Base-by-base conservation (phyloP, 139 green algal genomes). In the Micractinium sp. region DNA sequence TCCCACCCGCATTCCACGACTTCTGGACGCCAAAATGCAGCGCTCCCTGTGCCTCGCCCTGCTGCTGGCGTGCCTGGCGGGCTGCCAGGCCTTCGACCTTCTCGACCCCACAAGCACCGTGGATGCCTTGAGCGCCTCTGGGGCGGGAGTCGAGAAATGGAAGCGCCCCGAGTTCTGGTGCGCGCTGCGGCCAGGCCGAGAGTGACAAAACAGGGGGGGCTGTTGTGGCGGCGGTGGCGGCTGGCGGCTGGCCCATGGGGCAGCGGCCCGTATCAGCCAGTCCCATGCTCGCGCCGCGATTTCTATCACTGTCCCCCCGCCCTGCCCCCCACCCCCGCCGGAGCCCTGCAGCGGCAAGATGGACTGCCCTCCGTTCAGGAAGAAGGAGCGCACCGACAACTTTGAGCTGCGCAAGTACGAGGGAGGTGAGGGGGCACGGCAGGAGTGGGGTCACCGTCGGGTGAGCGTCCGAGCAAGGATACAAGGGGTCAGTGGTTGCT, bases 131-230 rank as follows among this genome's bases (percentile, higher is more conserved):
- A 77, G 31, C 2, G 47, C 60, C 33, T 35, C 61, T 16, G 23
- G 61, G 25, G 63, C 31, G 15, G 83, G n/a, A 13, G 13, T 89
- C 20, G 82, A 87, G 63, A 82, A 35, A 31, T 91, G 88, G 88
- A 85, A 86, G 66, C 84, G 76, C 29, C 88, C 88, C n/a, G 88
- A 91, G 4, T 91, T 91, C 60, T 91, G 88, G 74, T 47, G 88
- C 71, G 88, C 88, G 74, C 74, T 47, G 74, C 7, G 47, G 5
- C 7, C 47, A 56, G 7, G 47, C 29, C 7, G 1, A 0, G 5
- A 38, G 29, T 22, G n/a, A 1, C 73, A 20, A 39, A 47, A 35
- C 39, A 35, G 25, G 39, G 27, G 61, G 9, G n/a, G 82, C 23
- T 29, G 27, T 78, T 20, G 60, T 25, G 5, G 39, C 82, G 38